phyloP scores from a whole-genome alignment of 1,139 yeast species.

The Saccharomyces pastorianus region DNA sequence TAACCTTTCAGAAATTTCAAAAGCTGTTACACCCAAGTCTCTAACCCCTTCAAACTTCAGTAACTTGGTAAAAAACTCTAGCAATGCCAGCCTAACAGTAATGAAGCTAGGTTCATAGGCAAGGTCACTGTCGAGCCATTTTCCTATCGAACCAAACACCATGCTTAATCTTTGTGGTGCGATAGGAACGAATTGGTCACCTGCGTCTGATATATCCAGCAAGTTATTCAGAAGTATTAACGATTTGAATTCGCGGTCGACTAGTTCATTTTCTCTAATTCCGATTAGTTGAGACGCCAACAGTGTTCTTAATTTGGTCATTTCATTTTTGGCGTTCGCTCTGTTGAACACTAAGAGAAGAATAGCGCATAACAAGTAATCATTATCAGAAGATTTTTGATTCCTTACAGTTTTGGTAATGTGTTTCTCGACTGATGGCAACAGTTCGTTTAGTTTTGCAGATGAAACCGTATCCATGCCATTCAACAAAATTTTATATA shows the following conservation, averaged over 20 bases:
- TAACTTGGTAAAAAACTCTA: constrained; percentile 39
- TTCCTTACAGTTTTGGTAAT: constrained; percentile 25
- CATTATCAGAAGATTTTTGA: background rate
- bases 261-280: constrained; percentile 37
- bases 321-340: constrained; percentile 33
- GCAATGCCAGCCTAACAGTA: constrained; percentile 44
- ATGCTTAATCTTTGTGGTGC: constrained; percentile 55
- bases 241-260: constrained; percentile 39
- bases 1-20: constrained; percentile 29
- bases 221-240: constrained; percentile 46
- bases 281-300: constrained; percentile 63
- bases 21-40: constrained; percentile 5
- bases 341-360: constrained; percentile 36
- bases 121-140: constrained; percentile 55
- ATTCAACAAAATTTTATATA: constrained; percentile 23
- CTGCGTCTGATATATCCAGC: constrained; percentile 24
- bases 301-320: constrained; percentile 34
- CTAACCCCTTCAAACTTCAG: constrained; percentile 15
- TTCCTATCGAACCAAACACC: constrained; percentile 47
- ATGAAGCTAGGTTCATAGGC: constrained; percentile 52
- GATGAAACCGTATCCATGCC: constrained; percentile 27
- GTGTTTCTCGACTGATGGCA: constrained; percentile 30
- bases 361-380: constrained; percentile 33
- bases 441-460: background rate
- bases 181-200: constrained; percentile 33